A percentile compares a stretch with the other conserved stretches of the same genome.
Conservation (phyloP, 345 rosid genomes). For the Nasturtium officinale region DNA sequence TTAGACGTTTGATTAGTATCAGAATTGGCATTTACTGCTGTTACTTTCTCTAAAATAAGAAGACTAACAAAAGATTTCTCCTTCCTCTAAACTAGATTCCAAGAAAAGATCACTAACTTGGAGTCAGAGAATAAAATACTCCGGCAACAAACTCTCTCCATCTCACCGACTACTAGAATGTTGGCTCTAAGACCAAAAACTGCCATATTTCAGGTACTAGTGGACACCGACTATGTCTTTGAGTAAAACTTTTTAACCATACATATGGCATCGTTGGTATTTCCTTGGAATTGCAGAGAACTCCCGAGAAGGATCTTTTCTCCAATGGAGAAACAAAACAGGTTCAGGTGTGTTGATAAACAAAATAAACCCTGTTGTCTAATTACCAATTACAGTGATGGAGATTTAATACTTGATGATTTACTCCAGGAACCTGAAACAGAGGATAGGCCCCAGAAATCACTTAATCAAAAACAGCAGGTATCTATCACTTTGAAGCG, state of each 20-base stretch:
- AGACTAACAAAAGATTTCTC: slow-evolving; percentile 5
- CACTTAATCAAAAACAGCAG: slow-evolving; percentile 96
- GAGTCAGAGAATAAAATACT: slow-evolving; percentile 93
- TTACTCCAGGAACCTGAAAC: slow-evolving; percentile 62
- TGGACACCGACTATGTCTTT: slow-evolving; percentile 26
- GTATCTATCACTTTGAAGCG: slow-evolving; percentile 43
- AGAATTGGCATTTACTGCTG: slow-evolving; percentile 4
- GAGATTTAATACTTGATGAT: slow-evolving; percentile 41
- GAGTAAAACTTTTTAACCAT: slow-evolving; percentile 15
- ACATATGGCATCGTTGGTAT: slow-evolving; percentile 21
- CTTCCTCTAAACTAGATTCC: slow-evolving; percentile 34
- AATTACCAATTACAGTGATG: slow-evolving; percentile 30
- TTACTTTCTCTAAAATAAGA: not conserved
- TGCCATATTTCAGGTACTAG: slow-evolving; percentile 65
- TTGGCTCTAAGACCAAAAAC: slow-evolving; percentile 63
- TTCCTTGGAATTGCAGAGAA: slow-evolving; percentile 63
- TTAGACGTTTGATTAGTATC: slow-evolving; percentile 5
- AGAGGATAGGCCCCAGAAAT: slow-evolving; percentile 81
- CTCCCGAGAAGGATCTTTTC: slow-evolving; percentile 63
- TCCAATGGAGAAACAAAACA: slow-evolving; percentile 69
- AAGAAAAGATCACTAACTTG: slow-evolving; percentile 78
- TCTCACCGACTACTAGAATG: slow-evolving; percentile 76
- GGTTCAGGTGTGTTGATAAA: slow-evolving; percentile 44
- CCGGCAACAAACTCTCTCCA: slow-evolving; percentile 82
- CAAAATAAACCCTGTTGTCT: slow-evolving; percentile 19